Base-by-base conservation (phyloP, 1,284 basidiomycete genomes). In the Lentinula novae-zelandiae region DNA sequence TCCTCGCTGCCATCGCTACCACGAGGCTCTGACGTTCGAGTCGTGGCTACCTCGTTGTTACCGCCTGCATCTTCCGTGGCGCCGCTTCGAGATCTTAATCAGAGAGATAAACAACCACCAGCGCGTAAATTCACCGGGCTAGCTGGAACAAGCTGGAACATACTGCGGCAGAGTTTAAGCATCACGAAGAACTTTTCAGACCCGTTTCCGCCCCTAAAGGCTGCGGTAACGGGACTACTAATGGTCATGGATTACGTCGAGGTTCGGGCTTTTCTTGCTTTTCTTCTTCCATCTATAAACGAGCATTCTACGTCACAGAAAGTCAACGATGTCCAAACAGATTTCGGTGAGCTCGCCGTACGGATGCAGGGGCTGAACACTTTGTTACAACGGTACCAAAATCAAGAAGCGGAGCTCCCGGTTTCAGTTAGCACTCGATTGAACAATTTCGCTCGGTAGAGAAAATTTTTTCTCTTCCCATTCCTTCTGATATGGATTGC, bases 141-240 rank as follows among this genome's bases (percentile, higher is more conserved):
- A 13, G n/a, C 17, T 15, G 40, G 31, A 6, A n/a, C 34, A 4
- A 17, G 53, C 34, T 53, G 53, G 53, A 12, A 40, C n/a, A n/a
- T 39, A 5, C 12, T 57, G 15, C 48, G 38, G 27, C 13, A 38
- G 20, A 36, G 33, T 12, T 36, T 57, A 31, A 49, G 12, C 31
- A 20, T 57, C 17, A 39, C 48, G n/a, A 36, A 48, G 12, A 31
- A 57, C 7, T 27, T 48, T 36, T 57, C 56, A 8, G 46, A 50
- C 39, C 46, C n/a, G n/a, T 57, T 38, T 57, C 56, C 44, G 22
- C 56, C 56, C 9, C 33, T 57, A 9, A 50, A 57, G 31, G 20
- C 17, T 31, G 46, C 46, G 0, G 46, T 50, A n/a, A 20, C 33
- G 2, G 56, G 56, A 6, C 27, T 57, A 2, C 36, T 52, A 22